These are phyloP conservation scores for Barbarea vulgaris DNA, from an alignment of 345 rosid genomes.

Conservation along the genomic window DNA sequence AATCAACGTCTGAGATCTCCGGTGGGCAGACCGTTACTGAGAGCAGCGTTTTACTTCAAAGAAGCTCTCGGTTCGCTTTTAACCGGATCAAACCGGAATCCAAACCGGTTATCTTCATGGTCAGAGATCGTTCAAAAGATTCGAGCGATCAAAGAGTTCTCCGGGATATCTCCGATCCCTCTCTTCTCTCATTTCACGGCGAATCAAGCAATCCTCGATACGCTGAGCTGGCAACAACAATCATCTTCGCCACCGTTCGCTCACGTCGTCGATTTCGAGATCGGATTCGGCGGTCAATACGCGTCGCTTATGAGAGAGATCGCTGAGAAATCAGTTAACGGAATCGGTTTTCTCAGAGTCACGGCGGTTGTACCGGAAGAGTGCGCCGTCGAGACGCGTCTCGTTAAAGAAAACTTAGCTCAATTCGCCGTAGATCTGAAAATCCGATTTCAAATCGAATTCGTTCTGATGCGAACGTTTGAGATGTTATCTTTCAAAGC, in stretches of 20 bases:
- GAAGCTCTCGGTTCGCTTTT: conserved; percentile 74
- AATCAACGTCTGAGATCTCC: conserved; percentile 65
- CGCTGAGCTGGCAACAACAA: conserved; percentile 47
- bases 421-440: conserved; percentile 76
- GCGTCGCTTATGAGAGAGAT: conserved; percentile 80
- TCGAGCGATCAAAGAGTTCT: conserved; percentile 65
- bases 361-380: conserved; percentile 80
- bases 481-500: conserved; percentile 71
- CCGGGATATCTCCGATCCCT: conserved; percentile 72
- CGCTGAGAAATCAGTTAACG: conserved; percentile 48
- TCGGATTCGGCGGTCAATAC: conserved; percentile 83
- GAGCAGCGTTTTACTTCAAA: conserved; percentile 86
- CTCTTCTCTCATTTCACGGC: conserved; percentile 87
- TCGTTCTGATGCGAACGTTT: conserved; percentile 60
- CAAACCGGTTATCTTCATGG: conserved; percentile 54
- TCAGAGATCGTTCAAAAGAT: conserved; percentile 72
- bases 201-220: conserved; percentile 79
- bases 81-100: conserved; percentile 45
- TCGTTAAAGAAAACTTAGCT: conserved; percentile 67
- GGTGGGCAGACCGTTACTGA: conserved; percentile 63
- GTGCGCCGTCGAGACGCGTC: conserved; percentile 56
- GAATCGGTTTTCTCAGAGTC: conserved; percentile 48
- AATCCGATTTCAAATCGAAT: conserved; percentile 67
- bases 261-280: conserved; percentile 83
- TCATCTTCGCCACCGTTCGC: not conserved